Conservation (phyloP, 495 filamentous ascomycete species). For the Acidomyces sp. region DNA sequence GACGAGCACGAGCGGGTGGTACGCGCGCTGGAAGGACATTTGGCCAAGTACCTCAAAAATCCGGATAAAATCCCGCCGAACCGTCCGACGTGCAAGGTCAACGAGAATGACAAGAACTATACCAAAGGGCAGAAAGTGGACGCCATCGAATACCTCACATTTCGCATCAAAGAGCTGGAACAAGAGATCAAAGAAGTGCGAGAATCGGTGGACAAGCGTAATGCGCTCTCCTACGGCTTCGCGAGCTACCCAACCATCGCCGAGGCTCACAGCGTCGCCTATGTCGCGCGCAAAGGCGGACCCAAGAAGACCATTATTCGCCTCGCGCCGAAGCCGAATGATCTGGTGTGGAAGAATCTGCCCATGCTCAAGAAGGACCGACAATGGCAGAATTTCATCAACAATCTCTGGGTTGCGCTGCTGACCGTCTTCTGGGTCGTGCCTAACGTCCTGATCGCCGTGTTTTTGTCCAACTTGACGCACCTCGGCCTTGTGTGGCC, state of each 20-base stretch:
- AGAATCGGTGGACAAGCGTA: conserved; percentile 66
- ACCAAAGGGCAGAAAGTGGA: conserved; percentile 63
- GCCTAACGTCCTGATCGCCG: conserved; percentile 90
- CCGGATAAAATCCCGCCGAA: conserved; percentile 65
- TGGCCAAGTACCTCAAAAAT: conserved; percentile 82
- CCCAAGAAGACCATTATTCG: conserved; percentile 64
- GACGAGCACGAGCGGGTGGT: conserved; percentile 73
- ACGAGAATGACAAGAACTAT: conserved; percentile 53
- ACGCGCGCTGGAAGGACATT: conserved; percentile 61
- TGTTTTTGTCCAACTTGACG: conserved; percentile 75
- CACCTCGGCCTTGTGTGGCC: conserved; percentile 74
- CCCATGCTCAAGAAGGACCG: conserved; percentile 51
- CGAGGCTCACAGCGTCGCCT: conserved; percentile 80
- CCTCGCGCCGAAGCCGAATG: conserved; percentile 74
- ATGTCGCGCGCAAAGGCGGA: conserved; percentile 62
- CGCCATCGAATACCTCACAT: conserved; percentile 84
- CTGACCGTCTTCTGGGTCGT: conserved; percentile 81
- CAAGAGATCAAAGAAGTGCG: conserved; percentile 71
- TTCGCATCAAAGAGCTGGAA: conserved; percentile 72
- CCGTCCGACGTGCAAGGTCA: conserved; percentile 67
- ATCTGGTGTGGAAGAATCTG: conserved; percentile 95
- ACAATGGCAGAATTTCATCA: conserved; percentile 58
- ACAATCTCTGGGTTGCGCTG: conserved; percentile 66
- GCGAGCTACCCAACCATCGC: conserved; percentile 80
- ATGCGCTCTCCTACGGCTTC: conserved; percentile 84